Base-by-base conservation (phyloP, 441 rosid genomes). In the Erodium texanum region DNA sequence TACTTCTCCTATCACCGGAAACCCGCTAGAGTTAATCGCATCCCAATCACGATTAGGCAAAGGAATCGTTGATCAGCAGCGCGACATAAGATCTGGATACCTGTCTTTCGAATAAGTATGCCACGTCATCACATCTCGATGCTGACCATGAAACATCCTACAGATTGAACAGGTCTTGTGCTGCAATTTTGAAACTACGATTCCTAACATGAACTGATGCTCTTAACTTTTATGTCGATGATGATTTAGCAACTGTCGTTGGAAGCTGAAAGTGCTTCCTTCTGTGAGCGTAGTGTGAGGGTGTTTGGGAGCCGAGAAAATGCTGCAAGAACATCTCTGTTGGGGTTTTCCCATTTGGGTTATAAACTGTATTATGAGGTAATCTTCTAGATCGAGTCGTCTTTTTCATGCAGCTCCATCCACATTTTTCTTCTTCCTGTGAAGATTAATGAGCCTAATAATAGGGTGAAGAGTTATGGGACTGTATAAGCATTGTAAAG, bases 21-120 rank as follows among this genome's bases (percentile, higher is more conserved):
- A 80, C 76, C 89, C 87, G 20, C 86, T 83, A 43, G 87, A 83
- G 38, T 77, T 82, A 52, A 77, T 81, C 62, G 74, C 81, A 67
- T 82, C 86, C 20, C 77, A 75, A 73, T 73, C 76, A 34, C 77
- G 73, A 73, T 11, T 89, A 64, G 89, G 93, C 54, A 85, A 82
- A 83, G 84, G 82, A 75, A 88, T 90, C 34, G 67, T 62, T 56
- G 80, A 79, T 70, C 95, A 92, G 83, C 98, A 86, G 68, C 91
- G 95, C 71, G 73, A 77, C 70, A 92, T 89, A 70, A 87, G 96
- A 69, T 79, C 84, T 11, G 83, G 90, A n/a, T 71, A 88, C 76
- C 74, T 88, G 3, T 87, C 90, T 75, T 74, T 81, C 72, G 84
- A 88, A 38, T 88, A 76, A 76, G 65, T n/a, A n/a, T n/a, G n/a